phyloP scores from a whole-genome alignment of 129 eudicot species.

The Deinandra increscens region DNA sequence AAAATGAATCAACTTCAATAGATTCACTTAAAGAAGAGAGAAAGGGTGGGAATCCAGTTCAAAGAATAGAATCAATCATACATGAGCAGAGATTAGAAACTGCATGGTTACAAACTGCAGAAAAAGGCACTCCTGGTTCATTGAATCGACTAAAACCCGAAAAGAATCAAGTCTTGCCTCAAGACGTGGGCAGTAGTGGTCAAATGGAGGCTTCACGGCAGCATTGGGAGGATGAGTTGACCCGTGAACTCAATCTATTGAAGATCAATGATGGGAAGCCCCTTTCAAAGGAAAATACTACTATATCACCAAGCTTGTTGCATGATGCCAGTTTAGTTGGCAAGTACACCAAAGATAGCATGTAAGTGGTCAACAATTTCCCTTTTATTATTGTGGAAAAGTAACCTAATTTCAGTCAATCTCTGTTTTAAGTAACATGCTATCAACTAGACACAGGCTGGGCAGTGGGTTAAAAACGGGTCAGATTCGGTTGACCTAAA shows the following conservation, averaged over 20 bases:
- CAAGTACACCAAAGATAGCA: conserved; percentile 49
- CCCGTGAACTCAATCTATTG: conserved; percentile 55
- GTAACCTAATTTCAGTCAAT: not conserved
- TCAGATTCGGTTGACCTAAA: not conserved
- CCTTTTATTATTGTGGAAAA: not conserved
- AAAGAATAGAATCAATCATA: conserved; percentile 84
- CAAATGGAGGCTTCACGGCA: conserved; percentile 42
- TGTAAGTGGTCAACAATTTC: not conserved
- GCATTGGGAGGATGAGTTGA: conserved; percentile 80
- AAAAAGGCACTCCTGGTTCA: conserved; percentile 85
- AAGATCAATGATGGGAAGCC: conserved; percentile 53
- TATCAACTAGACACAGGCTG: not conserved
- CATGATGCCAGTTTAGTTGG: conserved; percentile 55
- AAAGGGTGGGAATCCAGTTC: conserved; percentile 58
- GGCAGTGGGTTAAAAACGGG: not conserved
- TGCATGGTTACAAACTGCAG: conserved; percentile 92
- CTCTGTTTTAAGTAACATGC: not conserved
- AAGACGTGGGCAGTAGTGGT: conserved; percentile 42
- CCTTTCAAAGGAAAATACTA: conserved; percentile 49
- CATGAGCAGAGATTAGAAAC: conserved; percentile 91
- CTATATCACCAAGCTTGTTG: conserved; percentile 36
- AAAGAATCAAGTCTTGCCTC: conserved; percentile 86
- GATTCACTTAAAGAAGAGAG: conserved; percentile 31
- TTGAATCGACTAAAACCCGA: conserved; percentile 69
- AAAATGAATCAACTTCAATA: conserved; percentile 25